Evolutionary conservation across 139 green algal genomes (phyloP).

Genomic region (Micractinium conductrix): DNA sequence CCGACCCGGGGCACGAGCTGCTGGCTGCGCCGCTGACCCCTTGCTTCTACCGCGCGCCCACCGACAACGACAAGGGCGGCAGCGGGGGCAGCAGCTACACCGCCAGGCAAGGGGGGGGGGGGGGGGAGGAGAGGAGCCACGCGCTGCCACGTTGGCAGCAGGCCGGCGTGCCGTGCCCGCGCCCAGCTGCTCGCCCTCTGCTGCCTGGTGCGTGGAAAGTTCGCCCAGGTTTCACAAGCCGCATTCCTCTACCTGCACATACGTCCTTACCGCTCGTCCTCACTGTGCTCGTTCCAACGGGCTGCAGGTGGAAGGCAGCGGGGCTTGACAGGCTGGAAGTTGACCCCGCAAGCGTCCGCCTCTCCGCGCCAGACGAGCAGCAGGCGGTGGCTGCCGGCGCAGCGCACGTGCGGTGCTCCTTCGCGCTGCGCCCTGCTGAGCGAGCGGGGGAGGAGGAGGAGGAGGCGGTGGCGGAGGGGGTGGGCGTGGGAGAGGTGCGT

Average conservation of each 20-base stretch:
- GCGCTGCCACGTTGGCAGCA: no score
- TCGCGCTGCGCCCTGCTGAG: slow-evolving; percentile 23
- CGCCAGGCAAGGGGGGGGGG: slow-evolving; percentile 28
- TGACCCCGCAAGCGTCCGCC: slow-evolving; percentile 5
- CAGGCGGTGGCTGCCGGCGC: background rate
- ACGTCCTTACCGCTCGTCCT: no score
- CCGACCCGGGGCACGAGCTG: slow-evolving; percentile 19
- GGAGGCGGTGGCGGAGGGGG: slow-evolving; percentile 40
- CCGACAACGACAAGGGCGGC: slow-evolving; percentile 92
- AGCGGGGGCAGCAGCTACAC: slow-evolving; percentile 72
- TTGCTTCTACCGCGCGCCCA: slow-evolving; percentile 79
- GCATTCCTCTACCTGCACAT: no score
- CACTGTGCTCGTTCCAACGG: no score
- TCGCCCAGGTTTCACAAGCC: no score
- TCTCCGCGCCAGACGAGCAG: background rate
- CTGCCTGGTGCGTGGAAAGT: no score
- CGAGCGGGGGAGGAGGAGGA: background rate
- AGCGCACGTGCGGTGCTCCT: background rate
- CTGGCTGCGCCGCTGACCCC: slow-evolving; percentile 49
- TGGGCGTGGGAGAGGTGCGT: slow-evolving; percentile 61
- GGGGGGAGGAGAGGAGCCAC: no score
- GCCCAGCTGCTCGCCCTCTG: no score
- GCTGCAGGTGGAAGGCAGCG: slow-evolving; percentile 63
- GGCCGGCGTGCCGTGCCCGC: no score
- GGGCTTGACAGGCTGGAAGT: slow-evolving; percentile 59